Base-by-base conservation (phyloP, 345 rosid genomes). In the Hibiscus tridactylites region DNA sequence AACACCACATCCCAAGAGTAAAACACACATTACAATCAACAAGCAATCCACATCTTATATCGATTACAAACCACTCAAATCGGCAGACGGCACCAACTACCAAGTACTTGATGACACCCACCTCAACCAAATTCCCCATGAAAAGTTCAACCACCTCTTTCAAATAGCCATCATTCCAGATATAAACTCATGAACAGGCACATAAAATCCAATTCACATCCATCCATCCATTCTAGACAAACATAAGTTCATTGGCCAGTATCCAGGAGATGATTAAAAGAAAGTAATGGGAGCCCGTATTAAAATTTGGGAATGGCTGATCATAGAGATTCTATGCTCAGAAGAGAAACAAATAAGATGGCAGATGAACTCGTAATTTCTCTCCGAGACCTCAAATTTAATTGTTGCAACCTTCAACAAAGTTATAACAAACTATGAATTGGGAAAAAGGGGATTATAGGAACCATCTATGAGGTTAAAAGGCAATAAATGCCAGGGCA, bases 1-100 rank as follows among this genome's bases (percentile, higher is more conserved):
- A 77, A 79, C 79, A 79, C 85, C 87, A 82, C 52, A 77, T 37
- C 82, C 84, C 81, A 71, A 75, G 44, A 75, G 78, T 44, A 82
- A 77, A 80, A 77, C 70, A 74, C 73, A 72, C 73, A 77, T 58
- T 68, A 72, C 61, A 78, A 69, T 83, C 81, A 81, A 50, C 79
- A 80, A 80, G 75, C 67, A 80, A 49, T 74, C 86, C 83, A 50
- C 19, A 72, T 70, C 81, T 74, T 62, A 62, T n/a, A 71, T 69
- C 76, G 75, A 72, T 68, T 70, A 78, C 74, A 71, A 33, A 73
- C 73, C 81, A 65, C 65, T 71, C 66, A 69, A 74, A 71, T 76
- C 68, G 47, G 70, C 81, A 50, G 76, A 77, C 76, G 77, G 63
- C 61, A 58, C 35, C 16, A 26, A 10, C 33, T 59, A 71, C 71